Base-by-base conservation (phyloP, 306 rosid species). In the Lablab purpureus region DNA sequence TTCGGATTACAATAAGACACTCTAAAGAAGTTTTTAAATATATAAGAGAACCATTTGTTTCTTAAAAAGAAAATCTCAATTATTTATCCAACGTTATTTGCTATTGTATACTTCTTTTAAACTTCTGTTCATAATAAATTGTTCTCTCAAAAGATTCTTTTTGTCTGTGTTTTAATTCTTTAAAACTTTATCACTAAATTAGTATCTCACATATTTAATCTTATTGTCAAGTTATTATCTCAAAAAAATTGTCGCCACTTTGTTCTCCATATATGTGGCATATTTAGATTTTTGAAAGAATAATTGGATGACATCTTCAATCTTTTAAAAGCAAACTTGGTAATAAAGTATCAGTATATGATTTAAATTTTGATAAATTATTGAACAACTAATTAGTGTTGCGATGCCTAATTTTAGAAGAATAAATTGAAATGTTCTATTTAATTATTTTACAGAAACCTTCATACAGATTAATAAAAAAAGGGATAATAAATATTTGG, bases 1-100 rank as follows among this genome's bases (percentile, higher is more conserved):
- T 83, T 80, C 85, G 0, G 13, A 5, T 72, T 34, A 70, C 81
- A 59, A 83, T 6, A 76, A 76, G 87, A 86, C 81, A 85, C 63
- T 40, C 30, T 41, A 36, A 18, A 11, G 34, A 30, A n/a, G 34
- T 5, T 32, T 32, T 14, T 30, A 62, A 41, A 80, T 40, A 10
- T 40, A 10, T 4, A 34, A 62, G 47, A 36, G 27, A 64, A 51
- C 5, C 0, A 49, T 6, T 22, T 13, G 25, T 40, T 67, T 10
- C 15, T 10, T 14, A 2, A 63, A 62, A 62, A 15, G 11, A 28
- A 3, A 17, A 27, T 15, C 46, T 63, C 46, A 63, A 0, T 17
- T 32, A n/a, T 1, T 34, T n/a, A n/a, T 63, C 9, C 8, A 62
- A 59, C 4, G 11, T 27, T 62, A 3, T 62, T 10, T 27, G 37